phyloP scores from a whole-genome alignment of 2,329 filamentous ascomycete genomes.

The Chrysoporthe austroafricana region DNA sequence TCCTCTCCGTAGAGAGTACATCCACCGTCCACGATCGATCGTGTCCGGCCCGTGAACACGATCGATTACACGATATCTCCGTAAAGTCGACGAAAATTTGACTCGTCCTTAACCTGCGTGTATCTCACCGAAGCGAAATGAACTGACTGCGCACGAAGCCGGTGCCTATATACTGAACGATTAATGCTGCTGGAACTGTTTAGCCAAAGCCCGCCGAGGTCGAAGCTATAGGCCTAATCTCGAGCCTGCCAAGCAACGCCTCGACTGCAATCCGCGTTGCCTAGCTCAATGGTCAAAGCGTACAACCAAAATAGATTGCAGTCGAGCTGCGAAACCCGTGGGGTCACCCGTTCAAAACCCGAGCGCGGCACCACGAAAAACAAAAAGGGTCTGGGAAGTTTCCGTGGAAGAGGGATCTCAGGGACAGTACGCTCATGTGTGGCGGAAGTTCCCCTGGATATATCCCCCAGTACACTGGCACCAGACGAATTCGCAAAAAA shows the following conservation, averaged over 20 bases:
- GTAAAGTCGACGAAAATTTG: not conserved
- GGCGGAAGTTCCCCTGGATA: not conserved
- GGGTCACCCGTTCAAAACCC: too few species aligned
- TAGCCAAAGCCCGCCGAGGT: too few species aligned
- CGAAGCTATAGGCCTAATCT: too few species aligned
- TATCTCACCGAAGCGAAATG: not conserved
- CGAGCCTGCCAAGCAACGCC: too few species aligned
- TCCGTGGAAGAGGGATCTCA: too few species aligned
- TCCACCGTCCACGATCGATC: not conserved
- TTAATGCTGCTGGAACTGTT: too few species aligned
- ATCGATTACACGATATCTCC: not conserved
- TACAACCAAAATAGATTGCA: too few species aligned
- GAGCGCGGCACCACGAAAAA: too few species aligned
- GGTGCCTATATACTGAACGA: not conserved
- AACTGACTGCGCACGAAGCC: not conserved
- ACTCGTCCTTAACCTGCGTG: not conserved
- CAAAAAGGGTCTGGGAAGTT: too few species aligned
- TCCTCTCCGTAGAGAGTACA: not conserved
- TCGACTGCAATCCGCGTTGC: too few species aligned
- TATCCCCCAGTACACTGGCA: not conserved
- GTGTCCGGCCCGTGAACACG: not conserved
- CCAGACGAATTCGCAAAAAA: not conserved
- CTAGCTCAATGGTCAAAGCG: too few species aligned
- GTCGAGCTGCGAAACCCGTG: too few species aligned
- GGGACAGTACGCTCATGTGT: not conserved